phyloP scores from a whole-genome alignment of 2,329 filamentous ascomycete genomes.

The Botryotinia calthae region DNA sequence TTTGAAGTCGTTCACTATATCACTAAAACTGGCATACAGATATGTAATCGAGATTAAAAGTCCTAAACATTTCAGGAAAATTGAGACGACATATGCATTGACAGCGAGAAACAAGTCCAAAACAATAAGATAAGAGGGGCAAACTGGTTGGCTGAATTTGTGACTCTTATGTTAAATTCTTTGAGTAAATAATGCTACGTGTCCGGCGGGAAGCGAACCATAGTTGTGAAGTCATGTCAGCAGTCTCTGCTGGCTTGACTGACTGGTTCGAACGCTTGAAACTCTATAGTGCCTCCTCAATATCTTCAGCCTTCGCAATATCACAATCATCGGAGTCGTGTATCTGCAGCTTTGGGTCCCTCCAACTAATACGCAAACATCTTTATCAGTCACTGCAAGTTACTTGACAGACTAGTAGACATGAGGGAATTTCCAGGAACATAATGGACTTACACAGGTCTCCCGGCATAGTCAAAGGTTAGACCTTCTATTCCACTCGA shows the following conservation, averaged over 20 bases:
- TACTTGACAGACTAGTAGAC: rapidly evolving
- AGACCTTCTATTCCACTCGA: conserved; percentile 6
- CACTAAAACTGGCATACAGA: not conserved
- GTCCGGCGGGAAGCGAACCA: too few relatives aligned
- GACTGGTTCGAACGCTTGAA: not conserved
- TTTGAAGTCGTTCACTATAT: not conserved
- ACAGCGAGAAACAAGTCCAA: not conserved
- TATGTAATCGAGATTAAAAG: not conserved
- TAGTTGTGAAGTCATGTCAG: too few relatives aligned
- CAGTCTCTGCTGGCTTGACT: not conserved
- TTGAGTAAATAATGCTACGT: not conserved
- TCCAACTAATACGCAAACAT: not conserved
- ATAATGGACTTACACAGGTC: conserved; percentile 8
- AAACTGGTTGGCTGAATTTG: not conserved
- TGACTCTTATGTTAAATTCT: not conserved
- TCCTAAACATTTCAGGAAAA: too few relatives aligned
- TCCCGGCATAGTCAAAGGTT: conserved; percentile 7
- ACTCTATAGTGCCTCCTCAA: not conserved
- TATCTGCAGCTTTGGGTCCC: not conserved
- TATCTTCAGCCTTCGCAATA: not conserved
- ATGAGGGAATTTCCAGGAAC: not conserved
- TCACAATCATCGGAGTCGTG: not conserved
- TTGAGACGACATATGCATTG: too few relatives aligned
- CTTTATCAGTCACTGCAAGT: not conserved
- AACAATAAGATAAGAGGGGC: not conserved